A percentile compares a stretch with the other conserved stretches of the same genome.
Evolutionary conservation across 2,329 filamentous ascomycete species (phyloP).

Genomic region (Penicillium sp.): DNA sequence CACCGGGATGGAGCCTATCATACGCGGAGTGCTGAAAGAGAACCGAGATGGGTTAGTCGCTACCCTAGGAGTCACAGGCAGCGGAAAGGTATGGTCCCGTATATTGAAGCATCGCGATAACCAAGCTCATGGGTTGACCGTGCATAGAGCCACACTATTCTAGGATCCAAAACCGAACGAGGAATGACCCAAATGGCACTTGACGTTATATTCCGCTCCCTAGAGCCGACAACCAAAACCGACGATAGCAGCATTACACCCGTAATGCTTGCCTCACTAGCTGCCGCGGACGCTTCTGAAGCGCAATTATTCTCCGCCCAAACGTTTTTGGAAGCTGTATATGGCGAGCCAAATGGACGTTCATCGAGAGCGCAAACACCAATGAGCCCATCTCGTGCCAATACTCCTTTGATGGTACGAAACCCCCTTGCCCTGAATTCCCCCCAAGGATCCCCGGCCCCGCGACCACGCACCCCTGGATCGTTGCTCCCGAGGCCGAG

Average conservation of each 20-base stretch:
- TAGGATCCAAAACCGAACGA: constrained; percentile 81
- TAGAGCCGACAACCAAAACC: constrained; percentile 69
- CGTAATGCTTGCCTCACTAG: constrained; percentile 69
- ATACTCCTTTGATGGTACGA: constrained; percentile 46
- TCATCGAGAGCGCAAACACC: constrained; percentile 68
- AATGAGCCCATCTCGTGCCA: constrained; percentile 53
- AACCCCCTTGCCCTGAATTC: constrained; percentile 33
- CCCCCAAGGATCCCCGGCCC: constrained; percentile 19
- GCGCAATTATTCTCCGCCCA: constrained; percentile 71
- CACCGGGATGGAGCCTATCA: constrained; percentile 69
- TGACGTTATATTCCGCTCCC: constrained; percentile 82
- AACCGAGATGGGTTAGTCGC: constrained; percentile 87
- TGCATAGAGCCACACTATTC: constrained; percentile 83
- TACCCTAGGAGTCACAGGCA: constrained; percentile 90
- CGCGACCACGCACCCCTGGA: constrained; percentile 18
- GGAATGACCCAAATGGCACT: constrained; percentile 89
- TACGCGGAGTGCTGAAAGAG: constrained; percentile 79
- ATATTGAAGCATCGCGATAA: background rate
- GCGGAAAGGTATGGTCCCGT: constrained; percentile 73
- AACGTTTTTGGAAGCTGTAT: constrained; percentile 75
- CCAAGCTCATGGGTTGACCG: constrained; percentile 6
- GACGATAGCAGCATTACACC: constrained; percentile 52
- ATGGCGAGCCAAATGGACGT: constrained; percentile 61
- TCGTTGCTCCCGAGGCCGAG: constrained; percentile 10
- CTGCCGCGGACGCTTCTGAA: constrained; percentile 75